phyloP scores from a whole-genome alignment of 2,329 filamentous ascomycete species.

The Penicillium freii region DNA sequence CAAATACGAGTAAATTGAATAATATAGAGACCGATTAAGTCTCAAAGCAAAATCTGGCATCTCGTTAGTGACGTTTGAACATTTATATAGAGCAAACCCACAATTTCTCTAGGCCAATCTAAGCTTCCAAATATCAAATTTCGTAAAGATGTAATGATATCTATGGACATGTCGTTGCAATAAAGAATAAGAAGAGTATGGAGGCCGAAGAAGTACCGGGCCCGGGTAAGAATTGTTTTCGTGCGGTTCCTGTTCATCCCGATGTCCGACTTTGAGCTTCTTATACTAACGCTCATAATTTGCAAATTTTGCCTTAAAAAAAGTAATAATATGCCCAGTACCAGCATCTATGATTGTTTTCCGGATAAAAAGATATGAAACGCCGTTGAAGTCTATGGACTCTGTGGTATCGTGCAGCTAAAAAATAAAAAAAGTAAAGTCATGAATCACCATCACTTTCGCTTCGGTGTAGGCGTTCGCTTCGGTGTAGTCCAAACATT shows the following conservation, averaged over 20 bases:
- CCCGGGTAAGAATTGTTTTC: constrained; percentile 16
- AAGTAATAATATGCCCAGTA: background rate
- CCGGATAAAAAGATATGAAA: background rate
- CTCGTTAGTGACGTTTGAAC: background rate
- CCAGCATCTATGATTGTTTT: background rate
- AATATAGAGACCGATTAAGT: background rate
- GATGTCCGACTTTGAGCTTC: background rate
- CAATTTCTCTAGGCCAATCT: background rate
- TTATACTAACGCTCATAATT: background rate
- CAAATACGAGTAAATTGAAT: background rate
- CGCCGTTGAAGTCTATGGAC: background rate
- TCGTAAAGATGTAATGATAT: background rate
- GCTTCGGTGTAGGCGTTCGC: constrained; percentile 7
- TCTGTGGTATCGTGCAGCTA: constrained; percentile 18
- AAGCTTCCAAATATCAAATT: background rate
- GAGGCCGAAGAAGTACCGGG: constrained; percentile 6
- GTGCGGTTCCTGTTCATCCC: constrained; percentile 21
- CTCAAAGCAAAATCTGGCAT: background rate
- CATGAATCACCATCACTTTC: constrained; percentile 8
- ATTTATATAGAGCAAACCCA: background rate
- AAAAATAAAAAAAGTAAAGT: constrained; percentile 5
- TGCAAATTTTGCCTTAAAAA: background rate
- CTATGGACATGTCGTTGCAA: background rate
- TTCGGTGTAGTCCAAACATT: constrained; percentile 20
- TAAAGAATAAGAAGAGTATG: background rate